Evolutionary conservation across 257 asterid species (phyloP), one percentile per base, ranked within the genome.

Genomic region (Lantana camara): DNA sequence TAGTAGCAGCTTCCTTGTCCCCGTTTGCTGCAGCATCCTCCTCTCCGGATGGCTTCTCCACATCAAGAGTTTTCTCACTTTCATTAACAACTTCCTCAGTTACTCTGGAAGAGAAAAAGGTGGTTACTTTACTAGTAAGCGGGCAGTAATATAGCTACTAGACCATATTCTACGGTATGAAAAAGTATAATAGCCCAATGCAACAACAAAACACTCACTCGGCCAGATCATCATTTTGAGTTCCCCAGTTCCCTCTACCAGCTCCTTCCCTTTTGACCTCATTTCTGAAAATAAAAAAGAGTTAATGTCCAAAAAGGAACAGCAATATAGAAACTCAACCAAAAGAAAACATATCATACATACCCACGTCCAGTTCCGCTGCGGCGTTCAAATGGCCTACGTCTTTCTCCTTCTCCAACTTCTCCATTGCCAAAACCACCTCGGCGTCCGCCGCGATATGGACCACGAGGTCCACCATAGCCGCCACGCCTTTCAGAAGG

Each of bases 181-280:
- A n/a, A 15, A 46, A 41, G 54, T 5, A 21, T 4, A 64, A 59
- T 17, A 34, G 47, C 41, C 27, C 4, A 69, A 63, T 69, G 57
- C 42, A 58, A 30, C 41, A 16, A 84, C n/a, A n/a, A n/a, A n/a
- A n/a, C n/a, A n/a, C 95, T 83, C 82, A 92, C 97, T 61, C 80
- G 52, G 79, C 64, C 34, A 83, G 58, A 44, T 89, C 98, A 67
- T 87, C 96, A 72, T 69, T 42, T 63, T 69, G 80, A 64, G 88
- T 79, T 67, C 98, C 96, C 98, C 97, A 92, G 64, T 87, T 89
- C 22, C 95, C 97, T 47, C 74, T 80, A 67, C 97, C 96, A 81
- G 87, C 59, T 69, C 97, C 96, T 34, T 83, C 97, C 1, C 88
- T 81, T 66, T 84, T 91, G 17, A 80, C 35, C 66, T 83, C 95